Evolutionary conservation across 179 eudicot genomes (phyloP).

Genomic region (Beta macrorhiza): DNA sequence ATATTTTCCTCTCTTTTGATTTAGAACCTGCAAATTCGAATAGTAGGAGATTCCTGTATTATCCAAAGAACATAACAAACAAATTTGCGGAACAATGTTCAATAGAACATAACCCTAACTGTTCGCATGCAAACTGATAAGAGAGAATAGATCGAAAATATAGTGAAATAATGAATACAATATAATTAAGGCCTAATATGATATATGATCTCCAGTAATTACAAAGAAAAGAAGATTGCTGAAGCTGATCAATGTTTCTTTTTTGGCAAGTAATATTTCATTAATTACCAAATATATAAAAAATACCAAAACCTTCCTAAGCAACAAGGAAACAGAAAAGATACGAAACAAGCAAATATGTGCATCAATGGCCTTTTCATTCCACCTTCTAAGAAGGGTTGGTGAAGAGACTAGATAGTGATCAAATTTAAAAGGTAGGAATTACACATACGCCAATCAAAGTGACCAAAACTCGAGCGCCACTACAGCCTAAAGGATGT

Average conservation of each 20-base stretch:
- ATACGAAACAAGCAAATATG: too few relatives aligned
- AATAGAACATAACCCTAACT: neutral
- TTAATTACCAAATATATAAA: too few relatives aligned
- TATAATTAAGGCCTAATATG: neutral
- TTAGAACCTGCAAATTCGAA: conserved; percentile 56
- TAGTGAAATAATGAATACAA: neutral
- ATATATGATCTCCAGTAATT: neutral
- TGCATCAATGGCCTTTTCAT: too few relatives aligned
- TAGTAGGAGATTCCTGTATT: neutral
- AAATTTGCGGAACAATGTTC: too few relatives aligned
- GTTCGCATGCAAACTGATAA: neutral
- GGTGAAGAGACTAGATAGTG: too few relatives aligned
- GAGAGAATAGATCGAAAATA: neutral
- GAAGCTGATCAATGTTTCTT: neutral
- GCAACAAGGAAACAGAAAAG: too few relatives aligned
- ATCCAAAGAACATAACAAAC: neutral
- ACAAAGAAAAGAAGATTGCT: neutral
- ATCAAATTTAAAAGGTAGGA: neutral
- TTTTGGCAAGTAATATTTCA: too few relatives aligned
- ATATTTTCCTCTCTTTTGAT: conserved; percentile 66
- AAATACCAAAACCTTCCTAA: too few relatives aligned
- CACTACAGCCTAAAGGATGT: conserved; percentile 96
- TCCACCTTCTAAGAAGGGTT: too few relatives aligned
- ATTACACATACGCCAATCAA: conserved; percentile 67
- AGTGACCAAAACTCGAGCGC: conserved; percentile 89